A percentile compares a stretch with the other conserved stretches of the same genome.
Conservation (phyloP, 495 filamentous ascomycete species). For the Hypoxylon cercidicola region DNA sequence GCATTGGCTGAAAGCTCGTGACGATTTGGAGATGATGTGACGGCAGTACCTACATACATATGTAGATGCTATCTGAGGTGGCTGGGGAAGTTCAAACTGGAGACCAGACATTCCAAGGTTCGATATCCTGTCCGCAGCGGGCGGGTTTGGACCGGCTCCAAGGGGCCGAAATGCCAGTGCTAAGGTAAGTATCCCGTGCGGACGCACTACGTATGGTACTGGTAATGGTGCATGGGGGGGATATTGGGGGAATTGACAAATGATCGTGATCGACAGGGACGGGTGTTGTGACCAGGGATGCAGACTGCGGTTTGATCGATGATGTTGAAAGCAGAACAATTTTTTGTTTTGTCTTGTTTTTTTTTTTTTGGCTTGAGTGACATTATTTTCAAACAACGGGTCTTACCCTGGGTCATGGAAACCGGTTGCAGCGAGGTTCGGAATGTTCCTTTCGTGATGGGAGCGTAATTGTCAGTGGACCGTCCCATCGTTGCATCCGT, state of each 20-base stretch:
- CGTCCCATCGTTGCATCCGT: slow-evolving; percentile 36
- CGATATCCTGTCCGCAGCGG: slow-evolving; percentile 12
- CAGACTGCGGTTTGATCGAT: slow-evolving; percentile 31
- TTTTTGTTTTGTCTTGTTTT: too few species aligned
- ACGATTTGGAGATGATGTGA: slow-evolving; percentile 12
- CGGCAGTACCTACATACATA: slow-evolving; percentile 1
- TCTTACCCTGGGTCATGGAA: background rate
- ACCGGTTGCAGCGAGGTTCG: slow-evolving; percentile 10
- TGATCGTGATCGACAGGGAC: slow-evolving; percentile 43
- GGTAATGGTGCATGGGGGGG: slow-evolving; percentile 29
- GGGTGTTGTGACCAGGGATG: slow-evolving; percentile 18
- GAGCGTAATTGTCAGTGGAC: slow-evolving; percentile 24
- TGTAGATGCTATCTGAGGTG: slow-evolving; percentile 15
- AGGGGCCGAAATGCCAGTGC: slow-evolving; percentile 24
- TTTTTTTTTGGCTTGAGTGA: slow-evolving; percentile 23
- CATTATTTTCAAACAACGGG: slow-evolving; percentile 8
- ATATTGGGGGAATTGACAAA: slow-evolving; percentile 1
- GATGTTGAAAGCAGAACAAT: background rate
- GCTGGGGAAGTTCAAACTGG: slow-evolving; percentile 20
- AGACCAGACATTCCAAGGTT: slow-evolving; percentile 20
- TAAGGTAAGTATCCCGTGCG: slow-evolving; percentile 14
- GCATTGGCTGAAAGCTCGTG: slow-evolving; percentile 12
- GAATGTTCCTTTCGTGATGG: slow-evolving; percentile 34
- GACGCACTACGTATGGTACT: slow-evolving; percentile 1
- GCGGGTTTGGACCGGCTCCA: slow-evolving; percentile 25